A percentile compares a stretch with the other conserved stretches of the same genome.
These are phyloP conservation scores for Rhynchosporium agropyri DNA, from an alignment of 2,329 filamentous ascomycete species.

Conservation along the genomic window DNA sequence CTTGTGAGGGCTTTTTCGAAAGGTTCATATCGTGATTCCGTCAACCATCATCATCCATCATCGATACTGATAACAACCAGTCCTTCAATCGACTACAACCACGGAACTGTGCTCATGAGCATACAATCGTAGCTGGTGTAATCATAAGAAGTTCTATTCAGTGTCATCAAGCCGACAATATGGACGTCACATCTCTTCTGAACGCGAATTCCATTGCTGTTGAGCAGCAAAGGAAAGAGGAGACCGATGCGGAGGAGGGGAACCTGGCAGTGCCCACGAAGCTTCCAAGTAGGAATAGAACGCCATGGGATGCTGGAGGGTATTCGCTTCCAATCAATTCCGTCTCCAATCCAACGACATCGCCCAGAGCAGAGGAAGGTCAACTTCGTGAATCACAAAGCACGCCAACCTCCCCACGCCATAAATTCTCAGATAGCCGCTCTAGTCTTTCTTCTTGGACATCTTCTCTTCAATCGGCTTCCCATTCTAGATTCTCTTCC, in stretches of 20 bases:
- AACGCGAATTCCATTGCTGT: conserved; percentile 38
- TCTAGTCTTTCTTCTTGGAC: conserved; percentile 42
- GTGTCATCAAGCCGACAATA: conserved; percentile 30
- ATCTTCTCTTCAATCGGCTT: conserved; percentile 39
- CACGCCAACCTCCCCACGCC: conserved; percentile 34
- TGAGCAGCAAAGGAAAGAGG: conserved; percentile 35
- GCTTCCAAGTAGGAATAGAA: conserved; percentile 38
- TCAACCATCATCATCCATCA: conserved; percentile 20
- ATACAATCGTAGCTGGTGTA: conserved; percentile 5
- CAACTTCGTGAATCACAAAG: conserved; percentile 35
- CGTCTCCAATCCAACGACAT: conserved; percentile 25
- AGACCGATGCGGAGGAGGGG: conserved; percentile 27
- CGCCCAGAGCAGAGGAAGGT: conserved; percentile 26
- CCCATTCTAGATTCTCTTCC: conserved; percentile 42
- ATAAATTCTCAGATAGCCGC: conserved; percentile 42
- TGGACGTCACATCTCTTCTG: conserved; percentile 43
- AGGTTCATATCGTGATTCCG: conserved; percentile 33
- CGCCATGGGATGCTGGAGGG: conserved; percentile 44
- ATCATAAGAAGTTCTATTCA: background rate
- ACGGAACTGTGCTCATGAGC: conserved; percentile 1
- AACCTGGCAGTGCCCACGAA: conserved; percentile 24
- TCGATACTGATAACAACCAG: conserved; percentile 17
- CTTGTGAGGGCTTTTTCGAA: conserved; percentile 27
- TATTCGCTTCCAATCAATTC: conserved; percentile 43
- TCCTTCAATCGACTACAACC: conserved; percentile 13